Evolutionary conservation across 192 early-diverging fungal species (phyloP).

Genomic region (Umbelopsis isabellina): DNA sequence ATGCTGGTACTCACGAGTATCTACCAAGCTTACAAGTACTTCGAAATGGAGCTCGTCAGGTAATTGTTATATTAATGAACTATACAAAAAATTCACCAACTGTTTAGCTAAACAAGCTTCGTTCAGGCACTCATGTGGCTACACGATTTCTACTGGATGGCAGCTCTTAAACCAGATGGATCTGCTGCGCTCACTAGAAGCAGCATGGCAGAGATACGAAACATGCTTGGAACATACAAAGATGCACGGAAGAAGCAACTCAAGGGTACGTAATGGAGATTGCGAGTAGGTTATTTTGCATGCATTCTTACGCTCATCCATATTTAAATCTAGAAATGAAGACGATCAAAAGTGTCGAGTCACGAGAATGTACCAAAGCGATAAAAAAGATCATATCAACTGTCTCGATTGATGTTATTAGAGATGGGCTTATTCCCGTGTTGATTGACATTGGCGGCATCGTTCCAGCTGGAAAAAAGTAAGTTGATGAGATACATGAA

Average conservation of each 20-base stretch:
- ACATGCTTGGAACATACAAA: slow-evolving; percentile 31
- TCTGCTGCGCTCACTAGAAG: slow-evolving; percentile 38
- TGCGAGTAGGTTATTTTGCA: too few species aligned
- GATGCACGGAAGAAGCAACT: slow-evolving; percentile 32
- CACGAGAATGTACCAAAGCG: slow-evolving; percentile 13
- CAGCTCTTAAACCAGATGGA: slow-evolving; percentile 31
- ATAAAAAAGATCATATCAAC: slow-evolving; percentile 44
- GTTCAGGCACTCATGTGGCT: slow-evolving; percentile 62
- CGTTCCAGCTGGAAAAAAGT: slow-evolving; percentile 60
- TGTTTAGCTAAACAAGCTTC: neutral
- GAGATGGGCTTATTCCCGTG: slow-evolving; percentile 50
- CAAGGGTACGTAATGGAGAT: slow-evolving; percentile 8
- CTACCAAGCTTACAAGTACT: slow-evolving; percentile 60
- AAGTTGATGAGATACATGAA: slow-evolving; percentile 26
- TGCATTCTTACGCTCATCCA: neutral
- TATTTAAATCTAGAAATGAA: slow-evolving; percentile 18
- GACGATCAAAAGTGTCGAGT: slow-evolving; percentile 25
- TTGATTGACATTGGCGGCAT: slow-evolving; percentile 59
- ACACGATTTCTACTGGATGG: slow-evolving; percentile 56
- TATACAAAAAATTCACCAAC: too few species aligned
- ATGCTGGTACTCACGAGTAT: slow-evolving; percentile 66
- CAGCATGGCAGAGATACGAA: slow-evolving; percentile 28
- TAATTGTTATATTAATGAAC: too few species aligned
- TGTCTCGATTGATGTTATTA: slow-evolving; percentile 48
- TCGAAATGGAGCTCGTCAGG: slow-evolving; percentile 48